phyloP scores from a whole-genome alignment of 2,329 filamentous ascomycete species.

The Colletotrichum melonis region DNA sequence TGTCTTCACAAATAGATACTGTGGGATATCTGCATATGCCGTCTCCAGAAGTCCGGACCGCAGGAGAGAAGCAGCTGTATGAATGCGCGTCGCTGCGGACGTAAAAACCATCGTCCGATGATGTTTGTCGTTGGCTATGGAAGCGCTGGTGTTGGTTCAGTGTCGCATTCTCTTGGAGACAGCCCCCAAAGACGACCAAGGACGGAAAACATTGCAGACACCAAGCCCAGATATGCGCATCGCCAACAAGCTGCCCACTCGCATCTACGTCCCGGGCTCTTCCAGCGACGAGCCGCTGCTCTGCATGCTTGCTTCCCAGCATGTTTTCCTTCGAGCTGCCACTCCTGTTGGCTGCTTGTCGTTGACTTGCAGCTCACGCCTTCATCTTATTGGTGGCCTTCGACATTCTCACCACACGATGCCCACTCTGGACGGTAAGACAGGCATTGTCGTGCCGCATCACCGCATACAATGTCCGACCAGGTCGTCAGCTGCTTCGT shows the following conservation, averaged over 20 bases:
- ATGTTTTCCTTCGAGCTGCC: slow-evolving; percentile 16
- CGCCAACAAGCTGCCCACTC: not conserved
- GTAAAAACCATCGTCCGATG: not conserved
- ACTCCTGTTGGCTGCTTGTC: slow-evolving; percentile 23
- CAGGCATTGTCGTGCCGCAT: slow-evolving; percentile 30
- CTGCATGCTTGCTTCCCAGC: slow-evolving; percentile 19
- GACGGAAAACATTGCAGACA: not conserved
- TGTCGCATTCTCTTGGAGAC: not conserved
- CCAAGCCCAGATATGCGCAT: not conserved
- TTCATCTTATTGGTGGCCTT: slow-evolving; percentile 22
- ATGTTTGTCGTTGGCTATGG: not conserved
- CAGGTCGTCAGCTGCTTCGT: slow-evolving; percentile 23
- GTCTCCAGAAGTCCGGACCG: not conserved
- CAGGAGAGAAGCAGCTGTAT: not conserved
- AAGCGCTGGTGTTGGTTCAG: not conserved
- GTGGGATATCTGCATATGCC: not conserved
- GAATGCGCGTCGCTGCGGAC: not conserved
- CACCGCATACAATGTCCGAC: slow-evolving; percentile 20
- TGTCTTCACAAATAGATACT: not conserved
- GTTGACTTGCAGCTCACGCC: slow-evolving; percentile 5
- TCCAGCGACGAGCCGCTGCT: slow-evolving; percentile 13
- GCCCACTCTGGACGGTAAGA: slow-evolving; percentile 21
- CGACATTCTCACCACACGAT: slow-evolving; percentile 1
- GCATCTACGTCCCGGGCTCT: slow-evolving; percentile 1
- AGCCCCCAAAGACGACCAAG: slow-evolving; percentile 1